Percentiles rank a stretch among this genome's conserved stretches.
phyloP scores from a whole-genome alignment of 768 basidiomycete species.

The Boletus patriciae region DNA sequence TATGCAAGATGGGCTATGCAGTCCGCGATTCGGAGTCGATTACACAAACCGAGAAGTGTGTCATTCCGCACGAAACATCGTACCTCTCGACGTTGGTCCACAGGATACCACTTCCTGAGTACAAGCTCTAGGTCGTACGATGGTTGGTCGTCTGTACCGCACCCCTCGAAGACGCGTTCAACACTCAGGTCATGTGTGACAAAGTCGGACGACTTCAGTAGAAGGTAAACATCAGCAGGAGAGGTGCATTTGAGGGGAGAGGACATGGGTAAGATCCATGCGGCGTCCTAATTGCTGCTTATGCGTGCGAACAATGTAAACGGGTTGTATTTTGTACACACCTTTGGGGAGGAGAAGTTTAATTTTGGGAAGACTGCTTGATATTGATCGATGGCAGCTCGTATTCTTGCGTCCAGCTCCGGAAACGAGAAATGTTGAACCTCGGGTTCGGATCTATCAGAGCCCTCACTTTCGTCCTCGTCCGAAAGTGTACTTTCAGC shows the following conservation, averaged over 20 bases:
- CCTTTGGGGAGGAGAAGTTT: conserved; percentile 94
- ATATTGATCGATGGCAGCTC: conserved; percentile 62
- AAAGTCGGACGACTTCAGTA: conserved; percentile 93
- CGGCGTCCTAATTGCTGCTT: conserved; percentile 65
- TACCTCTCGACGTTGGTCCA: conserved; percentile 82
- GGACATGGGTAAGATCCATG: conserved; percentile 84
- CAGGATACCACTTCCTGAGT: conserved; percentile 84
- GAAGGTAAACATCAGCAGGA: conserved; percentile 86
- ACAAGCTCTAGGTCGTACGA: conserved; percentile 78
- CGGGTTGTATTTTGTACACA: conserved; percentile 31
- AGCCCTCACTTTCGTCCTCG: conserved; percentile 42
- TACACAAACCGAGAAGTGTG: conserved; percentile 61
- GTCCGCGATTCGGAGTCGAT: background rate
- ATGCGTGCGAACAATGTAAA: background rate
- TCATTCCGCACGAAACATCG: conserved; percentile 86
- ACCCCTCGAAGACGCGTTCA: conserved; percentile 66
- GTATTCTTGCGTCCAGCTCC: conserved; percentile 72
- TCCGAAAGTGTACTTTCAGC: conserved; percentile 60
- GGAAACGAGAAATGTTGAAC: conserved; percentile 66
- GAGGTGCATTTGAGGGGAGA: conserved; percentile 84
- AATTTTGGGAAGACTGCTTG: conserved; percentile 93
- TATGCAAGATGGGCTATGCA: background rate
- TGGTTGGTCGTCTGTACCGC: conserved; percentile 29
- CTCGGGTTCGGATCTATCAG: conserved; percentile 38
- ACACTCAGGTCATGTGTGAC: conserved; percentile 72